phyloP scores from a whole-genome alignment of 345 rosid genomes.

The Combretum micranthum region DNA sequence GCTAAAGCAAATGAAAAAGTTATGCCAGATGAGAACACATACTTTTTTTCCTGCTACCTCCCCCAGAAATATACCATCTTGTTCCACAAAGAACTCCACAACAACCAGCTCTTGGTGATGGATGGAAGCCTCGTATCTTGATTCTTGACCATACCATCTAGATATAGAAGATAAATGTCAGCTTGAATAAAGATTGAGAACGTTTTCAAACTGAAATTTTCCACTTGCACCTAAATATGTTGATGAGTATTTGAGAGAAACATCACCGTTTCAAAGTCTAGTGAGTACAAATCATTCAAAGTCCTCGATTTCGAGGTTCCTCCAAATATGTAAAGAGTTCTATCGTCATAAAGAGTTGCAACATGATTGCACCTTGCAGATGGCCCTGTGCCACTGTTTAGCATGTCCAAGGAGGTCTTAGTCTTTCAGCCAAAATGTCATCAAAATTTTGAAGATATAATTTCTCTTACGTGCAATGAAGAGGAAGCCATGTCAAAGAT shows the following conservation, averaged over 20 bases:
- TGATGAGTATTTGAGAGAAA: too few relatives aligned
- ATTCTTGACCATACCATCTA: slow-evolving; percentile 98
- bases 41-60: slow-evolving; percentile 96
- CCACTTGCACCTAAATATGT: slow-evolving; percentile 5
- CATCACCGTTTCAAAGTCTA: slow-evolving; percentile 80
- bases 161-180: slow-evolving; percentile 6
- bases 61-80: slow-evolving; percentile 94
- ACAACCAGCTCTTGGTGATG: slow-evolving; percentile 88
- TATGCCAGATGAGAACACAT: slow-evolving; percentile 25
- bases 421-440: not conserved
- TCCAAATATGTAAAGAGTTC: slow-evolving; percentile 73
- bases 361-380: slow-evolving; percentile 86
- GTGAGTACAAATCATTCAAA: slow-evolving; percentile 85
- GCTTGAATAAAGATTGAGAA: slow-evolving; percentile 1
- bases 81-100: slow-evolving; percentile 89
- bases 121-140: slow-evolving; percentile 89
- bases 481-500: slow-evolving; percentile 92
- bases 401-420: slow-evolving; percentile 3
- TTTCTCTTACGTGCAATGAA: slow-evolving; percentile 82
- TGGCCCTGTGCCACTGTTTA: slow-evolving; percentile 75
- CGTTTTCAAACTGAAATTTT: not conserved
- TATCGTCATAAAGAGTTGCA: slow-evolving; percentile 79
- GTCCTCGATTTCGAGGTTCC: slow-evolving; percentile 79
- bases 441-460: slow-evolving; percentile 3
- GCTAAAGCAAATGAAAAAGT: not conserved